Evolutionary conservation across 768 basidiomycete genomes (phyloP).

Genomic region (Xanthoconium stramineum): DNA sequence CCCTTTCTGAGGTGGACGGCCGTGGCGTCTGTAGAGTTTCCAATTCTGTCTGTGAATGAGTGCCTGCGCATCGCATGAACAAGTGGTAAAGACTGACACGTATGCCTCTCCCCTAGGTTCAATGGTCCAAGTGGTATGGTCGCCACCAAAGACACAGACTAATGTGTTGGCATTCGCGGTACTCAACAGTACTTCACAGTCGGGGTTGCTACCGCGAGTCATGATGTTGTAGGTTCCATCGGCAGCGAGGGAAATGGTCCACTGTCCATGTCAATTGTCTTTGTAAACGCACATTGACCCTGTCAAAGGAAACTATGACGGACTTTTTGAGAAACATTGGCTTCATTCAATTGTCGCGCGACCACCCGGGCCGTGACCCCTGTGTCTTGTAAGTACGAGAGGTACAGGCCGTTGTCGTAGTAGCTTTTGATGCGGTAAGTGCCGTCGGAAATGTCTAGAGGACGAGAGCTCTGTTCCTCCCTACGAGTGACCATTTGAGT

Average conservation of each 20-base stretch:
- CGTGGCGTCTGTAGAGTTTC: slow-evolving; percentile 3
- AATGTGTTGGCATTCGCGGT: not conserved
- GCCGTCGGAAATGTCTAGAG: no score
- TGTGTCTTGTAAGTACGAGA: no score
- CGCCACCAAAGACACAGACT: not conserved
- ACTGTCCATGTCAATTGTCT: not conserved
- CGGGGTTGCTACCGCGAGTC: not conserved
- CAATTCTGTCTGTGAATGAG: not conserved
- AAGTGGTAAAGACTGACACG: not conserved
- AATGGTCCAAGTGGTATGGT: slow-evolving; percentile 1
- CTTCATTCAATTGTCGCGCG: no score
- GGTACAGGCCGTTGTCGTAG: no score
- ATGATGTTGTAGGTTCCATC: slow-evolving; percentile 1
- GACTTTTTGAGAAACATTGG: no score
- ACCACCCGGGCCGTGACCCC: no score
- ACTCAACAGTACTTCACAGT: not conserved
- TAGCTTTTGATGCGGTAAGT: no score
- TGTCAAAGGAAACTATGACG: no score
- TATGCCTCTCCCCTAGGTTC: slow-evolving; percentile 2
- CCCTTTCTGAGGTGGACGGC: not conserved
- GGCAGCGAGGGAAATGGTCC: not conserved
- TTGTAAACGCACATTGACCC: no score
- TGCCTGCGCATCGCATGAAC: not conserved
- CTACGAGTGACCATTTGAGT: no score
- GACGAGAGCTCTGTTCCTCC: no score